Evolutionary conservation across 805 yeast species (phyloP), one percentile per base, ranked within the genome.

Genomic region (Blastobotrys parvus): DNA sequence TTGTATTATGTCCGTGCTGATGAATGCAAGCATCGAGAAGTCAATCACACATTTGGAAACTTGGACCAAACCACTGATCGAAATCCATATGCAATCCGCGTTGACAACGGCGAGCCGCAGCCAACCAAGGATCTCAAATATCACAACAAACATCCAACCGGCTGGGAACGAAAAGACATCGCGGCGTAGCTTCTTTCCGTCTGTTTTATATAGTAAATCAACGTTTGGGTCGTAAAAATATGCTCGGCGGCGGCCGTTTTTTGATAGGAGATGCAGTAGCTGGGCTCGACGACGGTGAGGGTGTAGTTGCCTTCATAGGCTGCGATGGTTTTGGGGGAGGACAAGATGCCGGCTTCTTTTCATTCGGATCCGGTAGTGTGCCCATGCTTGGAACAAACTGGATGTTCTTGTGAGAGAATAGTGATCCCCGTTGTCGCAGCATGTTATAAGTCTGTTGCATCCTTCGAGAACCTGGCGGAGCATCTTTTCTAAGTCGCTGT

Each of bases 21-120:
- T 55, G 89, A 81, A 60, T 80, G 86, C 33, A 81, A 81, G 58
- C 88, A 81, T 57, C 70, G 89, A 60, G 89, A 82, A 55, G 88
- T 82, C 22, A 82, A 81, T 62, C 89, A 81, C 54, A 82, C 88
- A 0, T 71, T 80, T 55, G 88, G 84, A 11, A 80, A 80, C 53
- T 68, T 81, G 52, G 58, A 68, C 42, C 76, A 68, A 48, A 56
- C 57, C 35, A 41, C 38, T 1, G 87, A 82, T 57, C 69, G 86
- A 53, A 82, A 82, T 55, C 89, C 89, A 11, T 82, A 76, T 59
- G 87, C 74, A 31, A 55, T 75, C 38, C 61, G 67, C 25, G 61
- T 69, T 17, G 57, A 57, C 10, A 43, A 45, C 33, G 58, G 51
- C 30, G 47, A 29, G n/a, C 65, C 66, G 1, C 66, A 63, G 46